These are phyloP conservation scores for Blastobotrys buckinghamii DNA, from an alignment of 1,139 yeast species.

Conservation along the genomic window DNA sequence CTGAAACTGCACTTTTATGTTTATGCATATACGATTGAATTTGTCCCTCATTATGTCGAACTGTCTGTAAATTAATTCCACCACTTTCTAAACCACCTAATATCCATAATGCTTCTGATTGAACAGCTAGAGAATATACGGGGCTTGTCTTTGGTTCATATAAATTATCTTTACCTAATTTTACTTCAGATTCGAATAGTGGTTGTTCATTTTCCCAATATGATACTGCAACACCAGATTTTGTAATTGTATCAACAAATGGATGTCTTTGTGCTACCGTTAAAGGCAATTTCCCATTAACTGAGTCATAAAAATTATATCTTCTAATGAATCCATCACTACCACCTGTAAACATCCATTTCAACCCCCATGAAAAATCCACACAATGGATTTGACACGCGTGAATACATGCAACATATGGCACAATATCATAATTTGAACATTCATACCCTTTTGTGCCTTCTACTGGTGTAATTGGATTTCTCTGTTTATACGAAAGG, in stretches of 20 bases:
- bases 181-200: constrained; percentile 41
- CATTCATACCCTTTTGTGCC: constrained; percentile 15
- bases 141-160: constrained; percentile 54
- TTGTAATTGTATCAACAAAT: constrained; percentile 74
- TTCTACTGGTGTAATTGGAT: constrained; percentile 21
- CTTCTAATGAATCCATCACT: constrained; percentile 92
- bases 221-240: constrained; percentile 72
- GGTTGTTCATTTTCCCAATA: constrained; percentile 98
- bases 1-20: constrained; percentile 74
- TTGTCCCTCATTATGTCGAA: constrained; percentile 77
- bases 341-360: constrained; percentile 91
- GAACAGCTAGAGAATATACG: constrained; percentile 80
- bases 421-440: constrained; percentile 36
- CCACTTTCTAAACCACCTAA: constrained; percentile 78
- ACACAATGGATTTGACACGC: constrained; percentile 55
- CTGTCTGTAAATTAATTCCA: constrained; percentile 78
- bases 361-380: constrained; percentile 74
- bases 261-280: constrained; percentile 92
- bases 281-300: constrained; percentile 83
- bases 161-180: constrained; percentile 39
- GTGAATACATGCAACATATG: constrained; percentile 39
- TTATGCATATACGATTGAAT: constrained; percentile 69
- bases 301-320: constrained; percentile 77
- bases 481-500: constrained; percentile 18
- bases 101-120: constrained; percentile 78